Evolutionary conservation across 2,329 filamentous ascomycete genomes (phyloP), one percentile per base, ranked within the genome.

Genomic region (Rutstroemia sp.): DNA sequence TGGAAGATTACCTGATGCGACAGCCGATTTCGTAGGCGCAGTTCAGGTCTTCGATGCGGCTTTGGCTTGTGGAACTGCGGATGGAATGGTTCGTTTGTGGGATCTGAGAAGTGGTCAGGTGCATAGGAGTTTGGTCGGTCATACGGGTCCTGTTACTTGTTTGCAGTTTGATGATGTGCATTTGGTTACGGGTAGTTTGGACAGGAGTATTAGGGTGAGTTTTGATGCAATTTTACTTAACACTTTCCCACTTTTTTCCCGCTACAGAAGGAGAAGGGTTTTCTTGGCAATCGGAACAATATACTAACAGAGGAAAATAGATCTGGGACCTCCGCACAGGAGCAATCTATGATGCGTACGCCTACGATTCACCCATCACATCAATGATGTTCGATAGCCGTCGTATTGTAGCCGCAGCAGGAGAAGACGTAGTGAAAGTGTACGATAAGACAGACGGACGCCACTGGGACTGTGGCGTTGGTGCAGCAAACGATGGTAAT

Each of bases 281-380:
- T 12, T 12, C 30, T 34, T 34, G 9, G 10, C 30, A 34, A 12
- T 12, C 30, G 12, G 30, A 34, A 12, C 30, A 34, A 34, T 3
- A 10, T 5, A 34, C 30, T 34, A 34, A 34, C 30, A 14, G 27
- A 34, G 12, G 10, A 21, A 12, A 25, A n/a, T 68, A 97, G 92
- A 97, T 99, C 69, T 99, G 94, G 94, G 94, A 99, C 73, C 86
- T 99, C 56, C 88, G 94, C 54, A 97, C 91, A 12, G 94, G 94
- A 47, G 92, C 91, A 37, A 96, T 99, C 65, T 88, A 88, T 70
- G 94, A 99, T 70, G 94, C 92, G 17, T 99, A 92, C 71, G 94
- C 92, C 21, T 99, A 97, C 73, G 92, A 97, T 68, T 80, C 89
- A 67, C 84, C 92, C 0, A 82, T 99, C 57, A 95, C 91, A 34